phyloP scores from a whole-genome alignment of 495 filamentous ascomycete genomes.

The Talaromyces thailandensis region DNA sequence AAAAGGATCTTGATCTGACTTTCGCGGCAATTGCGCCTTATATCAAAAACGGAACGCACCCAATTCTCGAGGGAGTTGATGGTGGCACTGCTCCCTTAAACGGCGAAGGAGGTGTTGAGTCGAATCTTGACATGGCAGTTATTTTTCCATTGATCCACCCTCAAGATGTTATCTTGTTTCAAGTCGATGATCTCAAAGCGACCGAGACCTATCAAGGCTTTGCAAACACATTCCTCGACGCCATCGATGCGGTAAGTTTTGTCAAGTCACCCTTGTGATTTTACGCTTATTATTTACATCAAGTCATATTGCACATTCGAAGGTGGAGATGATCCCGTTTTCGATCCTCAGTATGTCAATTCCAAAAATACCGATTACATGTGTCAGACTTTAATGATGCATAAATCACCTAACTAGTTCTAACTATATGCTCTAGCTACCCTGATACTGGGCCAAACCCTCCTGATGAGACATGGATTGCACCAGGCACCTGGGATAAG shows the following conservation, averaged over 20 bases:
- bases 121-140: conserved; percentile 27
- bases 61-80: conserved; percentile 21
- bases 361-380: background rate
- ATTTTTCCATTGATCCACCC: conserved; percentile 31
- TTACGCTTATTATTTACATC: conserved; percentile 5
- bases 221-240: conserved; percentile 33
- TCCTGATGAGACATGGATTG: background rate
- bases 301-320: conserved; percentile 29
- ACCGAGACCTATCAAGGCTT: conserved; percentile 21
- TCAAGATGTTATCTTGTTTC: conserved; percentile 40
- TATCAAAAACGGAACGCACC: conserved; percentile 21
- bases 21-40: conserved; percentile 30
- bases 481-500: background rate
- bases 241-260: conserved; percentile 28
- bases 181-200: conserved; percentile 30
- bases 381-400: background rate
- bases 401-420: background rate
- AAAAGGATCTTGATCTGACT: conserved; percentile 44
- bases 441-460: background rate
- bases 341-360: conserved; percentile 23
- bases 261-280: background rate
- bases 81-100: conserved; percentile 15
- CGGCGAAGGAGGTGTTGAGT: conserved; percentile 9
- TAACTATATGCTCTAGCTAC: background rate
- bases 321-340: conserved; percentile 30